Evolutionary conservation across 148 eudicot genomes (phyloP).

Genomic region (Silene uniflora): DNA sequence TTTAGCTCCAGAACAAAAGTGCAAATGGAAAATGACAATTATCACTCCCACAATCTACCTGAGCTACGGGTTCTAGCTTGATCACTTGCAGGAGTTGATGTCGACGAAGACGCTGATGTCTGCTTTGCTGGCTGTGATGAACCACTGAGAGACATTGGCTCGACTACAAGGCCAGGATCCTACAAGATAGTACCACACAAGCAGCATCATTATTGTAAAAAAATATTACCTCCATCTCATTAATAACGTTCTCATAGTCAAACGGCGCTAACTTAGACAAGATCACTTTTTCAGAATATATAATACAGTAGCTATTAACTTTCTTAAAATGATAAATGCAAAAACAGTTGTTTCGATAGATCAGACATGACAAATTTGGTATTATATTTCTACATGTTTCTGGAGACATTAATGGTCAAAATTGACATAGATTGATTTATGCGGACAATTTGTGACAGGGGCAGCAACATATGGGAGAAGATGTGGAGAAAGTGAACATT

Average conservation of each 20-base stretch:
- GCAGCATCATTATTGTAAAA: conserved; percentile 16
- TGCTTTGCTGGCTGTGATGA: conserved; percentile 67
- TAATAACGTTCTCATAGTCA: neutral
- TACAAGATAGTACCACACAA: conserved; percentile 25
- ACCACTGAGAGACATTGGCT: conserved; percentile 58
- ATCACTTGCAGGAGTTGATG: conserved; percentile 47
- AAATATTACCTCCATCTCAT: neutral
- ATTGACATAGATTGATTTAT: neutral
- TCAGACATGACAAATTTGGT: neutral
- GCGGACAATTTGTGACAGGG: neutral
- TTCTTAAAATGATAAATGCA: neutral
- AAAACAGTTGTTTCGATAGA: neutral
- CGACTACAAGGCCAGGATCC: conserved; percentile 90
- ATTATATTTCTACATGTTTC: no score
- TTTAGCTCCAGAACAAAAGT: neutral
- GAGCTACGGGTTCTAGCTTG: conserved; percentile 53
- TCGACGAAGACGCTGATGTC: conserved; percentile 42
- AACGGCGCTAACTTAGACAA: neutral
- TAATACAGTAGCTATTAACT: neutral
- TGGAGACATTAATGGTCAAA: neutral
- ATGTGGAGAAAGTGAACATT: neutral
- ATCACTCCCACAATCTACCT: conserved; percentile 34
- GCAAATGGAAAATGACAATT: neutral
- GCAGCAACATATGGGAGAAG: neutral
- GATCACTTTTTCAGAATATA: neutral